Percentiles rank a stretch among this genome's conserved stretches.
These are phyloP conservation scores for Adansonia digitata DNA, from an alignment of 345 rosid genomes.

Conservation along the genomic window DNA sequence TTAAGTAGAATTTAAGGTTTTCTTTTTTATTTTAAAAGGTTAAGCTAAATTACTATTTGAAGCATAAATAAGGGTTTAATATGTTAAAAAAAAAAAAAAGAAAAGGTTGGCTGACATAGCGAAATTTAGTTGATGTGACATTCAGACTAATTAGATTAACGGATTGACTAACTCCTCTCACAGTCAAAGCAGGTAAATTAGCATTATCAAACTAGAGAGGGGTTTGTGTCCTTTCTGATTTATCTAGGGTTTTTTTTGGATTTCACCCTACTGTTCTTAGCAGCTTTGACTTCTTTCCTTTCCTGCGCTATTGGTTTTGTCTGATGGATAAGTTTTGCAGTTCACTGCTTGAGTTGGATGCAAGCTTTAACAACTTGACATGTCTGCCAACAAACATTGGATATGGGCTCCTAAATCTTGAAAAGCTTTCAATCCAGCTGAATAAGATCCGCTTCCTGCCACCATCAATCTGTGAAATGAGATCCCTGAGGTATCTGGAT, in stretches of 20 bases:
- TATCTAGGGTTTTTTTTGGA: neutral
- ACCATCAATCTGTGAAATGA: constrained; percentile 68
- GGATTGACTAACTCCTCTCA: no score
- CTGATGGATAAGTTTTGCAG: constrained; percentile 28
- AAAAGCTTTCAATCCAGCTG: constrained; percentile 59
- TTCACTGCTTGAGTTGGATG: constrained; percentile 76
- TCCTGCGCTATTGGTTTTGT: neutral
- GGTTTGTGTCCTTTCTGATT: neutral
- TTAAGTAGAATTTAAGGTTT: neutral
- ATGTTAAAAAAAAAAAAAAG: no score
- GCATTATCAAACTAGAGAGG: neutral
- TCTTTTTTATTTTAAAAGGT: no score
- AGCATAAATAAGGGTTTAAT: no score
- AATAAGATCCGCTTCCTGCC: constrained; percentile 75
- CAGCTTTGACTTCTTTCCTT: neutral
- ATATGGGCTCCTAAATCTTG: constrained; percentile 58
- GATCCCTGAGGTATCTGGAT: constrained; percentile 57
- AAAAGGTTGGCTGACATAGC: no score
- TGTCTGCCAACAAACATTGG: constrained; percentile 75
- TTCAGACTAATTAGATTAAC: no score
- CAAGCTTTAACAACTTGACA: constrained; percentile 70
- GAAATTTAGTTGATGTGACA: no score
- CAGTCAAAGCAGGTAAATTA: neutral
- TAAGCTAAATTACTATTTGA: no score
- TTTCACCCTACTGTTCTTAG: neutral